Conservation (phyloP, 768 basidiomycete genomes). For the Candolleomyces aberdarensis region DNA sequence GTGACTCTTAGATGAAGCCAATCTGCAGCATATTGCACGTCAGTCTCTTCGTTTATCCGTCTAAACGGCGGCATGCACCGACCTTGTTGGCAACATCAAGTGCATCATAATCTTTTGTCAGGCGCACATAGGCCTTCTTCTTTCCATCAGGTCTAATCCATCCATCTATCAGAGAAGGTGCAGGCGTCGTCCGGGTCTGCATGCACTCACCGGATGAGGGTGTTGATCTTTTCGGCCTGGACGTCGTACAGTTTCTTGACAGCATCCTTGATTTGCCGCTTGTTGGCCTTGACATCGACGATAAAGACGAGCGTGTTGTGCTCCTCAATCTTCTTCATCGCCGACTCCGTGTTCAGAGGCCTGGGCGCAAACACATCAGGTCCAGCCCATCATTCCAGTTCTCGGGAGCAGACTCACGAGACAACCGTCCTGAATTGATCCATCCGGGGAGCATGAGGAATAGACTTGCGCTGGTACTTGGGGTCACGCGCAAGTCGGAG, state of each 20-base stretch:
- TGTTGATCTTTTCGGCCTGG: conserved; percentile 94
- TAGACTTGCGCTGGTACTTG: conserved; percentile 93
- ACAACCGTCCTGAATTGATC: conserved; percentile 95
- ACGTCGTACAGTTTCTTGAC: conserved; percentile 99
- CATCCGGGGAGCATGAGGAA: conserved; percentile 91
- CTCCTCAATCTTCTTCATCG: conserved; percentile 99
- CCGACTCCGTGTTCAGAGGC: conserved; percentile 91
- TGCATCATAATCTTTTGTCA: conserved; percentile 95
- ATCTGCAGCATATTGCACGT: conserved; percentile 49
- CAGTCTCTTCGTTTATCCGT: neutral
- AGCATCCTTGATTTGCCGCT: conserved; percentile 98
- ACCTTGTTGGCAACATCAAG: conserved; percentile 98
- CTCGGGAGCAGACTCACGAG: conserved; percentile 48
- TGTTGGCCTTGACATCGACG: conserved; percentile 93
- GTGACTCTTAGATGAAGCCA: conserved; percentile 76
- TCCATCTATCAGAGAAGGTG: neutral
- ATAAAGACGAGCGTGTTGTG: conserved; percentile 99
- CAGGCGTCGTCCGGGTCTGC: neutral
- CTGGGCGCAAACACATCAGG: conserved; percentile 31
- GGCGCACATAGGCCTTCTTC: conserved; percentile 98
- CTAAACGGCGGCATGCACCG: neutral
- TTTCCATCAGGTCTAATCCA: conserved; percentile 83
- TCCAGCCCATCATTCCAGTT: neutral
- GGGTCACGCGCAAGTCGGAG: conserved; percentile 80
- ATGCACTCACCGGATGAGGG: conserved; percentile 81